Base-by-base conservation (phyloP, 768 basidiomycete species). In the Tylopilus vinaceipallidus region DNA sequence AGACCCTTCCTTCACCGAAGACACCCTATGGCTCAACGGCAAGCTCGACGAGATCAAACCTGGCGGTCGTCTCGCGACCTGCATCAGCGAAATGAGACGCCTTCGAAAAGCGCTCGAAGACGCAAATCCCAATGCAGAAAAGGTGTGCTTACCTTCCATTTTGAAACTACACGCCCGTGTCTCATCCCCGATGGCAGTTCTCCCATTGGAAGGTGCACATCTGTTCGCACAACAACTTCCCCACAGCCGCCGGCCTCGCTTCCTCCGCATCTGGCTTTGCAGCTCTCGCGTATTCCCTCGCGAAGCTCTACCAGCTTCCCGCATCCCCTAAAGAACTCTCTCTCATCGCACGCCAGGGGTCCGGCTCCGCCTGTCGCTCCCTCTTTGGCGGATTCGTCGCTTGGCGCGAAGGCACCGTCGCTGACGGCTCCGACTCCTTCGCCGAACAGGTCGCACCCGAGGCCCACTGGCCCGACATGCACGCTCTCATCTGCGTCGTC, bases 251-350 rank as follows among this genome's bases (percentile, higher is more conserved):
- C 0, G 97, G 97, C 4, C 84, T 99, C 38, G 97, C 97, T 1
- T 98, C 95, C 1, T 98, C 95, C 29, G 97, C 97, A 1, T 91
- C 94, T 0, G 97, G 97, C 14, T 95, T 98, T 60, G 95, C 97
- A 4, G 97, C 97, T 0, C 86, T 99, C 34, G 88, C 92, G 23
- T 78, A 87, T 12, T 97, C 95, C 44, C 80, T 99, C 43, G 85
- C 94, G 1, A 76, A 83, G 10, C 84, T 98, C 56, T 98, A 97
- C 75, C 58, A 73, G 9, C 88, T 99, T 42, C 86, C 90, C 9
- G 74, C 83, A 22, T 75, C 85, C 4, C 80, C 89, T 0, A 92
- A 92, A 38, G 71, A 81, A 47, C 90, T 99, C 52, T 97, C 93
- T 48, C 77, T 91, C 55, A 95, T 98, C 67, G 91, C 97, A 1